Evolutionary conservation across 148 eudicot species (phyloP).

Genomic region (Fallopia convolvulus): DNA sequence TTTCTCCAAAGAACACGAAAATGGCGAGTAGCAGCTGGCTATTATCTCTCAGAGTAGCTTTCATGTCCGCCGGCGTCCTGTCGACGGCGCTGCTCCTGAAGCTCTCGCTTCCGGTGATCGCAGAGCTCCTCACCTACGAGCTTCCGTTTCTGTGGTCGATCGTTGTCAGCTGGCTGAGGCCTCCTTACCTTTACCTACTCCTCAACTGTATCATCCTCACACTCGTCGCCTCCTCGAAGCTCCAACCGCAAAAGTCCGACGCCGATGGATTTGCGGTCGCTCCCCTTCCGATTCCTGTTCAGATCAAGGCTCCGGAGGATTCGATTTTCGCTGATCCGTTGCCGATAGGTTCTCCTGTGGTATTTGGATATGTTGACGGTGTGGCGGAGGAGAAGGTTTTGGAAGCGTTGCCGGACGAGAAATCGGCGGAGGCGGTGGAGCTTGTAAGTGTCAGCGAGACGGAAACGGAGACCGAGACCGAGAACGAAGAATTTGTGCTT

Average conservation of each 20-base stretch:
- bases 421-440: background rate
- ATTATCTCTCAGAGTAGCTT: conserved; percentile 28
- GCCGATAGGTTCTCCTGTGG: background rate
- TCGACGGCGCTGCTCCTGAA: conserved; percentile 9
- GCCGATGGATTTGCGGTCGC: background rate
- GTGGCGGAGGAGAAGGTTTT: background rate
- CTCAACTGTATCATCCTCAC: conserved; percentile 69
- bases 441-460: background rate
- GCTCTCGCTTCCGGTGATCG: conserved; percentile 29
- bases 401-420: background rate
- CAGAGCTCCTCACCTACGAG: conserved; percentile 29
- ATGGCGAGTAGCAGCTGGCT: conserved; percentile 10
- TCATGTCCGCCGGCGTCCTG: conserved; percentile 6
- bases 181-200: conserved; percentile 70
- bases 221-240: conserved; percentile 55
- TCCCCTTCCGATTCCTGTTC: conserved; percentile 6
- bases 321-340: conserved; percentile 12
- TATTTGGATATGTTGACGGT: background rate
- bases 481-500: conserved; percentile 26
- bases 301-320: conserved; percentile 27
- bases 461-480: background rate
- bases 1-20: background rate
- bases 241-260: conserved; percentile 17
- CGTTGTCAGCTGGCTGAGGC: conserved; percentile 34
- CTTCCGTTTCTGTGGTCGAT: conserved; percentile 34